Conservation (phyloP, 495 filamentous ascomycete species). For the Penicillium pulvis region DNA sequence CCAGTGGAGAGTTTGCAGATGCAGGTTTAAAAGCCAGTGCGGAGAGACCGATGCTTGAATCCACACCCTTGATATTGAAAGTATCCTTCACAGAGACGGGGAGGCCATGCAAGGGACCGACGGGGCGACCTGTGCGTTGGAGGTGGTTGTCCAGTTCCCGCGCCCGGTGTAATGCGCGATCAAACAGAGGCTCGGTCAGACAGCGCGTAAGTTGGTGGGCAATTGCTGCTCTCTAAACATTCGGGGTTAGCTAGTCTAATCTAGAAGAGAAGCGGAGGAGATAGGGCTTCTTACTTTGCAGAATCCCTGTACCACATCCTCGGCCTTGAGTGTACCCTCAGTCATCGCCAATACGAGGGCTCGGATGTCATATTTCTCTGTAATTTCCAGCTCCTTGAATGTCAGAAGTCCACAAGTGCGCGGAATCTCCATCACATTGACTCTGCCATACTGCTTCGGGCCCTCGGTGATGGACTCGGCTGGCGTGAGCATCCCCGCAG, state of each 20-base stretch:
- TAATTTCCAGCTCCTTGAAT: slow-evolving; percentile 56
- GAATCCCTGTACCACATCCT: slow-evolving; percentile 60
- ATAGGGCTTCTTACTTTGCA: slow-evolving; percentile 50
- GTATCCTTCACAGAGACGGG: slow-evolving; percentile 68
- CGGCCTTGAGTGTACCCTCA: slow-evolving; percentile 46
- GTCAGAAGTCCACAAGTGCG: slow-evolving; percentile 54
- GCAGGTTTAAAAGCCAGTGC: slow-evolving; percentile 54
- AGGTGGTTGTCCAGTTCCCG: slow-evolving; percentile 58
- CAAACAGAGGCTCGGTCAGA: slow-evolving; percentile 67
- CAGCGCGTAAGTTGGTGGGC: slow-evolving; percentile 67
- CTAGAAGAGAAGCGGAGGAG: too few relatives aligned
- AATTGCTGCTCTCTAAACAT: slow-evolving; percentile 53
- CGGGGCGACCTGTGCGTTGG: slow-evolving; percentile 42
- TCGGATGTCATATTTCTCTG: slow-evolving; percentile 57
- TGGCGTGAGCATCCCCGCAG: slow-evolving; percentile 41
- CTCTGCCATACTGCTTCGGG: slow-evolving; percentile 31
- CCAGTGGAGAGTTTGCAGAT: slow-evolving; percentile 42
- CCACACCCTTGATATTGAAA: slow-evolving; percentile 61
- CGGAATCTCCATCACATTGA: slow-evolving; percentile 50
- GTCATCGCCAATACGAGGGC: slow-evolving; percentile 51
- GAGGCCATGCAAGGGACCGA: slow-evolving; percentile 69
- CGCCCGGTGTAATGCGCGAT: slow-evolving; percentile 59
- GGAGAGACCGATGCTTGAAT: slow-evolving; percentile 62
- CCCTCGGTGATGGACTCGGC: slow-evolving; percentile 44
- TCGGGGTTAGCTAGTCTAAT: slow-evolving; percentile 1